A percentile compares a stretch with the other conserved stretches of the same genome.
Conservation (phyloP, 768 basidiomycete genomes). For the Neoboletus subvelutipes region DNA sequence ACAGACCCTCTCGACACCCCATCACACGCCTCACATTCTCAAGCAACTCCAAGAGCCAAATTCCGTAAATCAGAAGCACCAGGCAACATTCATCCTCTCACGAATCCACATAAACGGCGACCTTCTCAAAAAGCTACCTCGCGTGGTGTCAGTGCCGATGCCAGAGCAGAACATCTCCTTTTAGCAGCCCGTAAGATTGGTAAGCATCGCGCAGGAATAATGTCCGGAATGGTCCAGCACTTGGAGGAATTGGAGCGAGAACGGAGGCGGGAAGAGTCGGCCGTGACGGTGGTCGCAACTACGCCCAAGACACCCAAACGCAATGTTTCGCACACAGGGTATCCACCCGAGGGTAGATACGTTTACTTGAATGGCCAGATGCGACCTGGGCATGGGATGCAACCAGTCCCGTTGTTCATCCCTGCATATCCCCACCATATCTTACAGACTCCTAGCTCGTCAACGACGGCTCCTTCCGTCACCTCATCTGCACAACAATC, state of each 20-base stretch:
- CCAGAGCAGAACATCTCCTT: slow-evolving; percentile 67
- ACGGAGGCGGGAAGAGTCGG: slow-evolving; percentile 24
- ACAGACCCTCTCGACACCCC: slow-evolving; percentile 20
- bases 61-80: slow-evolving; percentile 21
- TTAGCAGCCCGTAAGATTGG: slow-evolving; percentile 72
- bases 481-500: slow-evolving; percentile 22
- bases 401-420: slow-evolving; percentile 31
- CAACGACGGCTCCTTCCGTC: slow-evolving; percentile 29
- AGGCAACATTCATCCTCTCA: slow-evolving; percentile 3
- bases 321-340: slow-evolving; percentile 27
- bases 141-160: slow-evolving; percentile 52
- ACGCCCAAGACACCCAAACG: slow-evolving; percentile 33
- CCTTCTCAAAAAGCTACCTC: slow-evolving; percentile 26
- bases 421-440: slow-evolving; percentile 30
- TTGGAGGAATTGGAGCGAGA: slow-evolving; percentile 35
- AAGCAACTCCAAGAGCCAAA: slow-evolving; percentile 25
- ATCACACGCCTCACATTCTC: slow-evolving; percentile 10
- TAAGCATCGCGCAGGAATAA: slow-evolving; percentile 54
- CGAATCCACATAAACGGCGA: slow-evolving; percentile 25
- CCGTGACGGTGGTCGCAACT: slow-evolving; percentile 19
- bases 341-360: slow-evolving; percentile 28
- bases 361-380: slow-evolving; percentile 29
- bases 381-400: slow-evolving; percentile 27
- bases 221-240: slow-evolving; percentile 48
- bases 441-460: slow-evolving; percentile 33